Evolutionary conservation across 2,329 filamentous ascomycete species (phyloP), one percentile per base, ranked within the genome.

Genomic region (Aspergillus proliferans): DNA sequence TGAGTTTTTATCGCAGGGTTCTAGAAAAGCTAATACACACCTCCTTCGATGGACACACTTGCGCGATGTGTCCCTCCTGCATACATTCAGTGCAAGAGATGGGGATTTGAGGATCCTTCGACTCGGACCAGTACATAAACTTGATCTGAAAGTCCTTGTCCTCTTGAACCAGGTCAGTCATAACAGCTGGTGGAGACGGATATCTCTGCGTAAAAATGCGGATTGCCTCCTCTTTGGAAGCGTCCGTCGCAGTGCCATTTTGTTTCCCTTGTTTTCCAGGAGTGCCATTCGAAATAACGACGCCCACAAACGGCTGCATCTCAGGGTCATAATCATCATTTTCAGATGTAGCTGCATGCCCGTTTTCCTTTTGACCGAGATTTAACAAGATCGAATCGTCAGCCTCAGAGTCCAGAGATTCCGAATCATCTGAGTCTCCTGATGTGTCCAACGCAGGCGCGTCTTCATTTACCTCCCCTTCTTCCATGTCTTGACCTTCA

Each of bases 381-480:
- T 74, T 74, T 48, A 75, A 52, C 58, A 74, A 49, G 46, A 75
- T 73, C 0, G 68, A 70, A 46, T 71, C 65, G 45, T 70, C 70
- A 2, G 65, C 70, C 48, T 69, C 69, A 2, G 64, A 67, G 36
- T 58, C 62, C 42, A 62, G 26, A 21, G 65, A 65, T 14, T 55
- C 58, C 9, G 62, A 64, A 39, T 64, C 62, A n/a, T 63, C 61
- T 8, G 64, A 64, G 18, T 67, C 63, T 21, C 56, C 56, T 8
- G 64, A 64, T 7, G 51, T 21, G 33, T 52, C 45, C 47, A 53
- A 52, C 21, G 46, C 44, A 22, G 47, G 54, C 3, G 48, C 55
- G 33, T 28, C 33, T 8, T 52, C 50, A 36, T 65, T 53, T 10
- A 64, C 49, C 39, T 67, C 63, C 3, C 62, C 64, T 42, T 65